Conservation (phyloP, 2,329 filamentous ascomycete genomes). For the Metarhizium brunneum region DNA sequence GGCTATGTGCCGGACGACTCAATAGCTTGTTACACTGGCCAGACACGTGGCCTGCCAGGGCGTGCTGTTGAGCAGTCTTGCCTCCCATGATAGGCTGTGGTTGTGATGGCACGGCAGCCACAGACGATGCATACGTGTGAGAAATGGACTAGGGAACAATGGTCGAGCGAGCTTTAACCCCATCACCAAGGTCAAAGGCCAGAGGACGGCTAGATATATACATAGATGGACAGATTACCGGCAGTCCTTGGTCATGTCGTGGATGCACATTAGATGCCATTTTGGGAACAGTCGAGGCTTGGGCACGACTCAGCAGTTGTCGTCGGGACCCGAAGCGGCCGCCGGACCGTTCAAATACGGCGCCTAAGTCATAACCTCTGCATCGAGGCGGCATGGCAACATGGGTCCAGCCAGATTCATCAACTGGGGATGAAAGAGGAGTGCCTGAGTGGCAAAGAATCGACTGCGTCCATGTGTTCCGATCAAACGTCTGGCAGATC, state of each 20-base stretch:
- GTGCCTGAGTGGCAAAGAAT: no score
- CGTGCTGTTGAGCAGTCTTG: neutral
- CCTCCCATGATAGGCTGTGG: neutral
- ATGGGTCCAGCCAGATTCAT: no score
- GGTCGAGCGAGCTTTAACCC: neutral
- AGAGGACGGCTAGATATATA: neutral
- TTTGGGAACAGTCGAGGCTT: neutral
- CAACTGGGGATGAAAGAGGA: no score
- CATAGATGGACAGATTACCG: neutral
- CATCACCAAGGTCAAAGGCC: neutral
- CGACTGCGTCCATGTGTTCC: no score
- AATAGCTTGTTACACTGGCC: conserved; percentile 30
- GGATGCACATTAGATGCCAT: neutral
- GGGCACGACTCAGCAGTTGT: neutral
- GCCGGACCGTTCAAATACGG: no score
- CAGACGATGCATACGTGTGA: no score
- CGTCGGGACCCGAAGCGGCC: no score
- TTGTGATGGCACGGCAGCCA: neutral
- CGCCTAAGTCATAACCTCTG: no score
- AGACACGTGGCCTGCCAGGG: conserved; percentile 16
- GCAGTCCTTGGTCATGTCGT: neutral
- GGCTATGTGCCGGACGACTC: conserved; percentile 47
- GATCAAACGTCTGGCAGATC: no score
- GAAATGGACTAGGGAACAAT: no score
- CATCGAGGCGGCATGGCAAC: no score